Base-by-base conservation (phyloP, 305 asterid genomes). In the Petunia hybrid region DNA sequence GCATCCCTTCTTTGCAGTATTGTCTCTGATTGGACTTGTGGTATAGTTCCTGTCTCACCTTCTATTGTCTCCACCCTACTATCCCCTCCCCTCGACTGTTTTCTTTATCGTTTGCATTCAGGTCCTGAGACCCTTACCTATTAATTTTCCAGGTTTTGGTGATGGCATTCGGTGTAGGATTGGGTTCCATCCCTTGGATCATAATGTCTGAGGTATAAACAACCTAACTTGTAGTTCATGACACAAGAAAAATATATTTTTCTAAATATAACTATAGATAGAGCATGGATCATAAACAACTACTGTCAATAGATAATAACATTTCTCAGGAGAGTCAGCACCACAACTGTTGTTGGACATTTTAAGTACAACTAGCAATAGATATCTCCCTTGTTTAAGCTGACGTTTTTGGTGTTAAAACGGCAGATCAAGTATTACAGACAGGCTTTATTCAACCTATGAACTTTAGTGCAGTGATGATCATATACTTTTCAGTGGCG, bases 131-230 rank as follows among this genome's bases (percentile, higher is more conserved):
- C 74, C 64, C 42, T 82, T 56, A 40, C 46, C 12, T 41, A 14
- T 59, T 46, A 40, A 75, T 82, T 87, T 67, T 63, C 51, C 91
- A 95, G 99, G 80, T 85, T 40, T 81, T 93, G 90, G 98, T 92
- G 87, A 88, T 89, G 83, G 98, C 94, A 74, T 95, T 95, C 84
- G 94, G 95, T 46, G 74, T 89, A 4, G 99, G 99, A 77, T 90
- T 95, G 80, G 98, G 98, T 80, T 91, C 92, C 83, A 85, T 95
- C 57, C 98, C 99, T 5, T 95, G 98, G 98, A 79, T 95, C 79
- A 93, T 93, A 84, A 93, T 95, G 99, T 93, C 98, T 16, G 98
- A 95, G 97, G 98, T 95, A 92, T 64, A 81, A 31, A 10, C 48
- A 63, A 57, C 45, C 62, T 73, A 48, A 73, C 51, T 41, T 35